phyloP scores from a whole-genome alignment of 169 alveolate genomes.

The Cyclospora cayetanensis region DNA sequence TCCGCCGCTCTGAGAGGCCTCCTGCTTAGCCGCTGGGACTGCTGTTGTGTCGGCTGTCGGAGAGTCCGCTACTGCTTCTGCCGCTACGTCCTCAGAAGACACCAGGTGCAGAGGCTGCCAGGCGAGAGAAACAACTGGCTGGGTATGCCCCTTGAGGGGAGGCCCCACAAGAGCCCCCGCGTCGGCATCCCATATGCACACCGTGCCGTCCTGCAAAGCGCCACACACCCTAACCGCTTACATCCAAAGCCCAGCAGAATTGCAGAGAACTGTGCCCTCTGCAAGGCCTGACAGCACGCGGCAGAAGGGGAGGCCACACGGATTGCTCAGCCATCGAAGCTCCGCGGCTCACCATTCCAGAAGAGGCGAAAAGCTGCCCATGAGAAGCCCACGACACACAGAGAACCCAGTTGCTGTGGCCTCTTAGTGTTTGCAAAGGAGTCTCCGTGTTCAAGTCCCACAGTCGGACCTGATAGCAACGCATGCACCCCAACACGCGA shows the following conservation, averaged over 20 bases:
- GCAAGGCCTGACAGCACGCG: background rate
- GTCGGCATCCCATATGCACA: slow-evolving; percentile 88
- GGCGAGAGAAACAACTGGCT: slow-evolving; percentile 87
- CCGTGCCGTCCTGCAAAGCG: slow-evolving; percentile 47
- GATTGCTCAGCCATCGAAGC: background rate
- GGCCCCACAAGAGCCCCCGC: slow-evolving; percentile 61
- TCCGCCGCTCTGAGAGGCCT: slow-evolving; percentile 93
- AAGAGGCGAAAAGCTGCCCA: slow-evolving; percentile 87
- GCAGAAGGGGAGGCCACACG: background rate
- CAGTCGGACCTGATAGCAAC: slow-evolving; percentile 81
- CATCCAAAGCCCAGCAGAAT: slow-evolving; percentile 9
- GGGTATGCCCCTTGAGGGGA: slow-evolving; percentile 78
- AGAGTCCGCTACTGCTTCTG: slow-evolving; percentile 85
- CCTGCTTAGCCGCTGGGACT: slow-evolving; percentile 85
- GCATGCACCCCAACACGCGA: background rate
- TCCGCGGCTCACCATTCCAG: slow-evolving; percentile 64
- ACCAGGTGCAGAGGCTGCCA: slow-evolving; percentile 93
- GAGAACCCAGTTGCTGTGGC: slow-evolving; percentile 93
- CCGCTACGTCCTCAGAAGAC: slow-evolving; percentile 56
- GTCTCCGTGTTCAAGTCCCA: slow-evolving; percentile 95
- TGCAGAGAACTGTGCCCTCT: too few species aligned
- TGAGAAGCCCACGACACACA: slow-evolving; percentile 92
- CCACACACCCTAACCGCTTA: background rate
- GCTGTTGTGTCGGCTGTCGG: slow-evolving; percentile 85
- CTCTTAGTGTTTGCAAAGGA: slow-evolving; percentile 85